Percentiles rank a stretch among this genome's conserved stretches.
Evolutionary conservation across 2,329 filamentous ascomycete genomes (phyloP).

Genomic region (Neopestalotiopsis sp.): DNA sequence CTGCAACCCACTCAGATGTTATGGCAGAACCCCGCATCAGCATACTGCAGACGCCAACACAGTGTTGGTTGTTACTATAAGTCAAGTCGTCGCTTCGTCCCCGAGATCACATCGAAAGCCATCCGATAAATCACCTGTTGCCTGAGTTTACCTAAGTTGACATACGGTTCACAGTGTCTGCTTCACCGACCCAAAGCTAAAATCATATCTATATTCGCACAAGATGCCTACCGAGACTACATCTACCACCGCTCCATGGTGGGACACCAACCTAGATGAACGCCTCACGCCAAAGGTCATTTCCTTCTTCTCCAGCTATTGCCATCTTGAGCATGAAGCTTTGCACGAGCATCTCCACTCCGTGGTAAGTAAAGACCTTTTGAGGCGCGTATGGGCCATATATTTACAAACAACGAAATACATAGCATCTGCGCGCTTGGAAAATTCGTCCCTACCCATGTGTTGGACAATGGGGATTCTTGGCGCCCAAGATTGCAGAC

Average conservation of each 20-base stretch:
- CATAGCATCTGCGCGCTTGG: background rate
- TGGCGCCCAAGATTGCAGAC: slow-evolving; percentile 3
- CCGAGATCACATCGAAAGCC: background rate
- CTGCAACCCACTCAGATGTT: too few relatives aligned
- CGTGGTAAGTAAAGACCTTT: background rate
- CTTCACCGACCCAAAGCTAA: background rate
- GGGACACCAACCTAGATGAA: slow-evolving; percentile 9
- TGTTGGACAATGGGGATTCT: slow-evolving; percentile 2
- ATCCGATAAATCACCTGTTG: background rate
- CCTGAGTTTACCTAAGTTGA: too few relatives aligned
- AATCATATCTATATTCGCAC: background rate
- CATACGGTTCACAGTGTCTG: background rate
- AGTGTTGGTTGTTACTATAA: background rate
- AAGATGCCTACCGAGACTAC: background rate
- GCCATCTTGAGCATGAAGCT: slow-evolving; percentile 7
- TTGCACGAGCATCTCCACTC: background rate
- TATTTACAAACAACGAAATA: background rate
- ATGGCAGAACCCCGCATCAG: background rate
- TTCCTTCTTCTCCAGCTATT: slow-evolving; percentile 7
- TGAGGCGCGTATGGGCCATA: background rate
- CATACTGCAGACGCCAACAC: background rate
- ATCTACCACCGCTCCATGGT: slow-evolving; percentile 1
- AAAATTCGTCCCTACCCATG: slow-evolving; percentile 9
- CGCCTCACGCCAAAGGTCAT: background rate
- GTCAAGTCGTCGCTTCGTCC: background rate